Base-by-base conservation (phyloP, 23 red algal genomes). In the Gracilaria caudata region DNA sequence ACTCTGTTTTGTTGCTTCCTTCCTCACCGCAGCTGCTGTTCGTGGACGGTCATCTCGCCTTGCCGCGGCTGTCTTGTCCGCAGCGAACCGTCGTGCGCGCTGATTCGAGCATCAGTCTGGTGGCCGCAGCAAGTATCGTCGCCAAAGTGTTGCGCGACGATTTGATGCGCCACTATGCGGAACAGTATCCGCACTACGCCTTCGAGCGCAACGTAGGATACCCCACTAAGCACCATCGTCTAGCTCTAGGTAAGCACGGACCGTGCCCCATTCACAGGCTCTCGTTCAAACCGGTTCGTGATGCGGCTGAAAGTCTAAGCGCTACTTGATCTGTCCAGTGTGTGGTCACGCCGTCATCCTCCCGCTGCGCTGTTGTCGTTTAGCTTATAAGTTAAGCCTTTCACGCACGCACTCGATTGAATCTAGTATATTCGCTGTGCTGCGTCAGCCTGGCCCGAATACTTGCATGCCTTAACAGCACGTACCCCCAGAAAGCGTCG, bases 131-230 rank as follows among this genome's bases (percentile, higher is more conserved):
- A 0, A 65, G 76, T 4, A 70, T 98, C 0, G 59, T 98, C 14
- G 96, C 96, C 11, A 98, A 98, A 55, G 96, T 89, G 53, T 49
- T 56, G 17, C 71, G 96, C 46, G 96, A 98, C 49, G 59, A 83
- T 16, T 64, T 94, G n/a, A 98, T 98, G 96, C 68, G 28, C 16
- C 44, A 94, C 20, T 64, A 78, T 51, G 92, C 78, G 44, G 25
- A 43, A 5, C 51, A 35, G 44, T 98, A 86, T 74, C 96, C 96
- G 56, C 91, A 74, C 37, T 98, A 98, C 33, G 92, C 57, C 30
- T 98, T 98, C 64, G 92, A 72, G 36, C 76, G 51, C 46, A 78
- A 98, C 87, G 79, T 80, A n/a, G 96, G 96, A 0, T 98, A 98
- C 72, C 38, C 33, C 59, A 94, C 96, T 16, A 39, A 43, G 33